Base-by-base conservation (phyloP, 2,329 filamentous ascomycete genomes). In the Venturia effusa region DNA sequence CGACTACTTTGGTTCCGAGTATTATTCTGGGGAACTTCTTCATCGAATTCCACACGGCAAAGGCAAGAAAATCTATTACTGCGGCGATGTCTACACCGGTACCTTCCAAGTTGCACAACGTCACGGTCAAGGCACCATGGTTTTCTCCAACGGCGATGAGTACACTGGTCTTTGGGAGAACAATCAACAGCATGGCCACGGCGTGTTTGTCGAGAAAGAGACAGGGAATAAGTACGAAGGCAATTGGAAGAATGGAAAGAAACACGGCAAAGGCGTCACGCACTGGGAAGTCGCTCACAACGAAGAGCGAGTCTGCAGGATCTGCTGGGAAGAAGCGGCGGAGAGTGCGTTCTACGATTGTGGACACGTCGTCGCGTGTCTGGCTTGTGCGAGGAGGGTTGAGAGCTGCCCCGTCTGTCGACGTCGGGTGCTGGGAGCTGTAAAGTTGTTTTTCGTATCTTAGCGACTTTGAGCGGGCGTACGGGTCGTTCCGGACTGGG, bases 101-200 rank as follows among this genome's bases (percentile, higher is more conserved):
- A 72, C 77, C 6, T 85, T 86, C 70, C 73, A 78, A 61, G 75
- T 82, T 40, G 78, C 78, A 57, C 73, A 78, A 62, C 81, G 81
- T 63, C 79, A 83, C 45, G 84, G 84, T 24, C 75, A 80, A 61
- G 84, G 84, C 61, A 76, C 76, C 15, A 83, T 86, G 77, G 81
- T 78, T 5, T 86, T 84, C 71, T 78, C 81, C 32, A 84, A 96
- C 74, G 85, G 84, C 66, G 85, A 85, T 62, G 82, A 88, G 65
- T 85, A 81, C 68, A 74, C 75, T 22, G 79, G 79, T 51, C 71
- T 88, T 64, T 83, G 86, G 72, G 77, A 76, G 41, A 86, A 90
- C 66, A 88, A 91, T 67, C 80, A 81, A 67, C 81, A 84, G 64
- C 80, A 85, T 67, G 84, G 84, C 4, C 78, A 82, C 30, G 84